These are phyloP conservation scores for Helminthosporium solani DNA, from an alignment of 2,329 filamentous ascomycete genomes.

Conservation along the genomic window DNA sequence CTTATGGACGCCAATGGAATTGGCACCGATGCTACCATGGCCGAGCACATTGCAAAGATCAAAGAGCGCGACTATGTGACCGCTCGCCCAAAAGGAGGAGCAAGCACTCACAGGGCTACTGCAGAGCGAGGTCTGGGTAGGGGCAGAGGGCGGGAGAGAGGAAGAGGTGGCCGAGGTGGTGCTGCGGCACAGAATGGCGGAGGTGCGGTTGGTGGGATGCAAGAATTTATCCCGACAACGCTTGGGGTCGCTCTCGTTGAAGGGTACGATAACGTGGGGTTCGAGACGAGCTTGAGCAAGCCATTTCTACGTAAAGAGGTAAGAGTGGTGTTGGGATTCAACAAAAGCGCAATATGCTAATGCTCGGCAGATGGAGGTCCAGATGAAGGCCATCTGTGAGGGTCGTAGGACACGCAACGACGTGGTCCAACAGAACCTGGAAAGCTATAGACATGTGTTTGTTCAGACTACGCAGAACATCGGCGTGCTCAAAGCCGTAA, in stretches of 20 bases:
- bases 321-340: constrained; percentile 19
- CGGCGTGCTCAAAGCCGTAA: constrained; percentile 57
- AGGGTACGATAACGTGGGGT: constrained; percentile 91
- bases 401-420: constrained; percentile 72
- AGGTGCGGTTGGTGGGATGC: constrained; percentile 54
- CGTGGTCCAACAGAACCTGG: constrained; percentile 79
- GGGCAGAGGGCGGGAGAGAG: constrained; percentile 47
- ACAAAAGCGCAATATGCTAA: constrained; percentile 15
- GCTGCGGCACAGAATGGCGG: constrained; percentile 42
- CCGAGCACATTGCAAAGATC: constrained; percentile 95
- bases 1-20: constrained; percentile 99
- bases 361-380: constrained; percentile 71
- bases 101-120: constrained; percentile 40
- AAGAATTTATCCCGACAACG: constrained; percentile 90
- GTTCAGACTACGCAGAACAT: constrained; percentile 77
- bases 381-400: constrained; percentile 96
- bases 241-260: constrained; percentile 89
- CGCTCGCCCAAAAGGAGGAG: constrained; percentile 54
- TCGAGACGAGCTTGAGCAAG: constrained; percentile 90
- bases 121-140: constrained; percentile 46
- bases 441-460: constrained; percentile 85
- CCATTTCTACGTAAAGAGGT: constrained; percentile 90
- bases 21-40: constrained; percentile 98
- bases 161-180: constrained; percentile 45
- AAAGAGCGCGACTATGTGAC: constrained; percentile 85